Conservation (phyloP, 352 stramenopile genomes). For the Phytophthora melonis region DNA sequence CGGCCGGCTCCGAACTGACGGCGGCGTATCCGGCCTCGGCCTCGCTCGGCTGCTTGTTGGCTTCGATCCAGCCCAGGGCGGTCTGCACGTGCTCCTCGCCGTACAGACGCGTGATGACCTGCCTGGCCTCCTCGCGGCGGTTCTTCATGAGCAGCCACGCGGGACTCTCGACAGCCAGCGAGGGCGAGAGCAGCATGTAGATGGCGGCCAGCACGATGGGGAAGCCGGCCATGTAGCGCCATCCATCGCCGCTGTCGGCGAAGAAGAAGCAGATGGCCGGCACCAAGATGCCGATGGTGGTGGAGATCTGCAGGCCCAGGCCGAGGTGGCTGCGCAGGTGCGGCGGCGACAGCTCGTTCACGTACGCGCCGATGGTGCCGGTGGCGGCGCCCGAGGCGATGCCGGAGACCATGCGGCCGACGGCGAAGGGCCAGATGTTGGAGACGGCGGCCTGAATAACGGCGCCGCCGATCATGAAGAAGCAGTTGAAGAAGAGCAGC, state of each 20-base stretch:
- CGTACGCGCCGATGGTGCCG: conserved; percentile 19
- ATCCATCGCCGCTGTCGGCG: conserved; percentile 42
- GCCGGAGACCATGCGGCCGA: conserved; percentile 31
- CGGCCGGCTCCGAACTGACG: conserved; percentile 4
- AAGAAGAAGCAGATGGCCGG: neutral
- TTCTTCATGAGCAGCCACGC: conserved; percentile 12
- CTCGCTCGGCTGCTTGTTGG: conserved; percentile 17
- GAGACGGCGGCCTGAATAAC: conserved; percentile 42
- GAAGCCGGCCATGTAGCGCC: conserved; percentile 61
- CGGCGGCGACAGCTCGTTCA: neutral
- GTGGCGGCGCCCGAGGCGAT: conserved; percentile 22
- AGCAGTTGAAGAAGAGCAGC: neutral
- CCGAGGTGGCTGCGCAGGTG: too few relatives aligned
- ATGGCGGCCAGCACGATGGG: conserved; percentile 51
- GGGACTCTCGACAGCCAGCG: conserved; percentile 22
- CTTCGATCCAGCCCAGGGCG: conserved; percentile 17
- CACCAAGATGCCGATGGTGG: too few relatives aligned
- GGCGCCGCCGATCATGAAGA: conserved; percentile 50
- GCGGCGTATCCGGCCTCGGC: conserved; percentile 13
- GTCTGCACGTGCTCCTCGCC: conserved; percentile 28
- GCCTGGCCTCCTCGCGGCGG: conserved; percentile 1
- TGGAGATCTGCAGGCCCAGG: too few relatives aligned
- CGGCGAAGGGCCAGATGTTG: conserved; percentile 42
- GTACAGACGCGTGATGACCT: conserved; percentile 30
- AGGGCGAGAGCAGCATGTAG: conserved; percentile 45